These are phyloP conservation scores for Diaporthe citrichinensis DNA, from an alignment of 2,329 filamentous ascomycete genomes.

Conservation along the genomic window DNA sequence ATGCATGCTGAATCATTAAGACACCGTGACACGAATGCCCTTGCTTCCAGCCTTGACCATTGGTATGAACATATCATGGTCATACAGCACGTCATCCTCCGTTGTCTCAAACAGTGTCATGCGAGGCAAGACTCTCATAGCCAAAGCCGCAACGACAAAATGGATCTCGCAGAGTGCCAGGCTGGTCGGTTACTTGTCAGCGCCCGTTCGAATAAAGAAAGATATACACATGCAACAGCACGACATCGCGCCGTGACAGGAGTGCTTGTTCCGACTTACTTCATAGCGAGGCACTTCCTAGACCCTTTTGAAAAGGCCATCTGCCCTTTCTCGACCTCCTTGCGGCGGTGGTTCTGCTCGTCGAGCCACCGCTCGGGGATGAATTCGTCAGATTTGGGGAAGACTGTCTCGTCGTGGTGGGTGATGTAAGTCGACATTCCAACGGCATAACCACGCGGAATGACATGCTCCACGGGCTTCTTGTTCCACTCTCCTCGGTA, in stretches of 20 bases:
- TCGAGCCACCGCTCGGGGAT: conserved; percentile 44
- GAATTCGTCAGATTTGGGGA: conserved; percentile 41
- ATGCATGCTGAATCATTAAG: not conserved
- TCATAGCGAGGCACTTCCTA: conserved; percentile 31
- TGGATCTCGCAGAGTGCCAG: conserved; percentile 35
- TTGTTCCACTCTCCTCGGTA: conserved; percentile 41
- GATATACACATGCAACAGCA: not conserved
- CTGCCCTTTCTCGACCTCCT: conserved; percentile 34
- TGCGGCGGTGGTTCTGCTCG: conserved; percentile 27
- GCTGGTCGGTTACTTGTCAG: conserved; percentile 15
- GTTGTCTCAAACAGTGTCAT: conserved; percentile 35
- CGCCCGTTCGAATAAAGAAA: not conserved
- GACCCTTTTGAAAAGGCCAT: conserved; percentile 32
- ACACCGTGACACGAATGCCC: conserved; percentile 31
- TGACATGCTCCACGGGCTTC: conserved; percentile 35
- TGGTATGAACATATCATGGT: conserved; percentile 38
- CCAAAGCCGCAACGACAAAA: conserved; percentile 27
- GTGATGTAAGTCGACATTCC: conserved; percentile 42
- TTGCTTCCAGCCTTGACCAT: conserved; percentile 31
- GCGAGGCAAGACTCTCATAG: conserved; percentile 25
- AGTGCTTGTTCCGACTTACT: conserved; percentile 18
- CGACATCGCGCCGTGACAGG: not conserved
- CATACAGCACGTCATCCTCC: conserved; percentile 31
- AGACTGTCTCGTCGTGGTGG: conserved; percentile 41
- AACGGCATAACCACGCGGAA: conserved; percentile 44